A percentile compares a stretch with the other conserved stretches of the same genome.
phyloP scores from a whole-genome alignment of 768 basidiomycete species.

The Pleurotus pulmonarius region DNA sequence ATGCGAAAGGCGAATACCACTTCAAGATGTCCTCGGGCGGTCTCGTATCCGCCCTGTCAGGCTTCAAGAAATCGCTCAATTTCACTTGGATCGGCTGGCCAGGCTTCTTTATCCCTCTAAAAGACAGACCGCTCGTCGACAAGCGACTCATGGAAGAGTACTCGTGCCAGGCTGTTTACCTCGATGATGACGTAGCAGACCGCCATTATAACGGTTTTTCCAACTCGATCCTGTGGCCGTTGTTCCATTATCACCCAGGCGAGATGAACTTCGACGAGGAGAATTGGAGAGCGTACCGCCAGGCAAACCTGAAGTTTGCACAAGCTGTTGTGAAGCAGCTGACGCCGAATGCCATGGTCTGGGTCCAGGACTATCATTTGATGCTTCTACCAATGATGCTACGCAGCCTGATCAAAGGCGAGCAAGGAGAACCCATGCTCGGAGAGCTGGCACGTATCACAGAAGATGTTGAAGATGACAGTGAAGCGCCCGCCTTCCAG shows the following conservation, averaged over 20 bases:
- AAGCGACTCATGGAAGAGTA: conserved; percentile 91
- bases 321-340: conserved; percentile 81
- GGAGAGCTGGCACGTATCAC: conserved; percentile 66
- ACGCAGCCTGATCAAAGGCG: conserved; percentile 83
- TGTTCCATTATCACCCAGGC: conserved; percentile 99
- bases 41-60: conserved; percentile 93
- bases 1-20: conserved; percentile 89
- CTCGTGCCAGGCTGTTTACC: conserved; percentile 96
- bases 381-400: conserved; percentile 97
- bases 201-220: conserved; percentile 98
- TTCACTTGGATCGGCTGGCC: conserved; percentile 99
- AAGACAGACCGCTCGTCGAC: conserved; percentile 90
- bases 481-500: conserved; percentile 27
- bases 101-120: conserved; percentile 88
- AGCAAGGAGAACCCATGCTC: conserved; percentile 51
- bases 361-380: conserved; percentile 98
- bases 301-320: conserved; percentile 94
- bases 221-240: conserved; percentile 98
- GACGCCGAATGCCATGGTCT: conserved; percentile 88
- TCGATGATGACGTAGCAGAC: conserved; percentile 98
- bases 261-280: conserved; percentile 99
- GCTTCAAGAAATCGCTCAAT: conserved; percentile 96
- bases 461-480: conserved; percentile 62
- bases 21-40: conserved; percentile 99
- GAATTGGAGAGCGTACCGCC: conserved; percentile 96